Conservation (phyloP, 1,284 basidiomycete genomes). For the Volvariella surrecta region DNA sequence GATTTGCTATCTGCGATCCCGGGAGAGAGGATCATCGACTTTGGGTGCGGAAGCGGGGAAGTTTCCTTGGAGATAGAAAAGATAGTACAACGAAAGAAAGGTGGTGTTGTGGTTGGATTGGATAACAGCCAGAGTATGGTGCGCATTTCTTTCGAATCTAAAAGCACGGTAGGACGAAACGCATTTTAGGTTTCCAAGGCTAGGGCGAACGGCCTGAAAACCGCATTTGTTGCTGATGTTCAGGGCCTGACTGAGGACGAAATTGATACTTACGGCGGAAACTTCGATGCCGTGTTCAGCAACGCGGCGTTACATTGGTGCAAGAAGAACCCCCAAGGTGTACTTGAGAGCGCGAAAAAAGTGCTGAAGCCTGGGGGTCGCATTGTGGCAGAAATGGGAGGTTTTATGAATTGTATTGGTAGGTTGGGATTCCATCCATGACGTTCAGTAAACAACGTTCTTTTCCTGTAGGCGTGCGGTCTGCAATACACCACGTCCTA, state of each 20-base stretch:
- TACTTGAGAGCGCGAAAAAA: conserved; percentile 48
- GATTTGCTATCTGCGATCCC: conserved; percentile 50
- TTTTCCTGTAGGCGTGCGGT: conserved; percentile 44
- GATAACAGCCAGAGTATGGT: conserved; percentile 75
- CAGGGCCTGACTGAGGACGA: conserved; percentile 33
- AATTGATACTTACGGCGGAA: conserved; percentile 16
- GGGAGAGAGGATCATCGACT: conserved; percentile 67
- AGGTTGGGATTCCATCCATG: conserved; percentile 12
- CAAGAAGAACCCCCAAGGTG: conserved; percentile 59
- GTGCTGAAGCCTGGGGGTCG: conserved; percentile 63
- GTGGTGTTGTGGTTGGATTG: conserved; percentile 56
- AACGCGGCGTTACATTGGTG: conserved; percentile 84
- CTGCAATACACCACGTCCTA: conserved; percentile 49
- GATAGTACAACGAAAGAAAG: conserved; percentile 35
- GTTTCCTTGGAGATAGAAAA: conserved; percentile 51
- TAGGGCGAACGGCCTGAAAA: conserved; percentile 34
- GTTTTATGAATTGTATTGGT: conserved; percentile 65
- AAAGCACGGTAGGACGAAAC: not conserved
- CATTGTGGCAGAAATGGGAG: conserved; percentile 74
- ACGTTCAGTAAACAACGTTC: not conserved
- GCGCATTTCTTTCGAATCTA: conserved; percentile 1
- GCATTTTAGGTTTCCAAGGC: conserved; percentile 48
- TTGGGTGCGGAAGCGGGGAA: conserved; percentile 81
- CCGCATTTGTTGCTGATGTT: conserved; percentile 42
- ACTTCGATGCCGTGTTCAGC: conserved; percentile 65